Percentiles rank a stretch among this genome's conserved stretches.
phyloP scores from a whole-genome alignment of 495 filamentous ascomycete species.

The Penicillium cinerascens region DNA sequence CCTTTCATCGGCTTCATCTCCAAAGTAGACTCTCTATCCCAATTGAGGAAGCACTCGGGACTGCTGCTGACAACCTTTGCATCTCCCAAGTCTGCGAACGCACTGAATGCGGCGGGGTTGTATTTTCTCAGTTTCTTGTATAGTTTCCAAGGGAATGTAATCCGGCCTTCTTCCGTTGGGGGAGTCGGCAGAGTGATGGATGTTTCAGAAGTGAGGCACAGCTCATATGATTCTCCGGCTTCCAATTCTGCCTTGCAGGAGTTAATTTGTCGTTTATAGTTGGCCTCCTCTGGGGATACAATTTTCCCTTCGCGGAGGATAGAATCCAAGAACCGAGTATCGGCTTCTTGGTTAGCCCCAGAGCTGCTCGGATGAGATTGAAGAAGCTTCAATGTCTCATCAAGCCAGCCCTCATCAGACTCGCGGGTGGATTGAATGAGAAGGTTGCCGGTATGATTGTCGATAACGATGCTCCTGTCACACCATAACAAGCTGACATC shows the following conservation, averaged over 20 bases:
- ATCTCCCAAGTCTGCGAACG: slow-evolving; percentile 67
- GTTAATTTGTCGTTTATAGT: slow-evolving; percentile 63
- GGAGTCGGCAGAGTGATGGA: slow-evolving; percentile 47
- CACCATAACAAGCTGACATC: slow-evolving; percentile 78
- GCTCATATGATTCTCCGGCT: slow-evolving; percentile 85
- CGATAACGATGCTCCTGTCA: slow-evolving; percentile 74
- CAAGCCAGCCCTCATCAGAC: slow-evolving; percentile 42
- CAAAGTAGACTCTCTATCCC: slow-evolving; percentile 48
- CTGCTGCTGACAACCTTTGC: slow-evolving; percentile 76
- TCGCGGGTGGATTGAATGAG: slow-evolving; percentile 61
- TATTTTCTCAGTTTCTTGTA: slow-evolving; percentile 65
- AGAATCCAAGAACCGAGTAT: slow-evolving; percentile 28
- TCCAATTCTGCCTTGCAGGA: slow-evolving; percentile 68
- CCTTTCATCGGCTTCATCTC: slow-evolving; percentile 85
- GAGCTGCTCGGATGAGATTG: background rate
- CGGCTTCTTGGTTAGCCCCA: slow-evolving; percentile 4
- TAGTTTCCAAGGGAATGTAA: slow-evolving; percentile 57
- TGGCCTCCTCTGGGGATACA: slow-evolving; percentile 45
- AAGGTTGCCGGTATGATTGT: slow-evolving; percentile 58
- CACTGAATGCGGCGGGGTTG: slow-evolving; percentile 85
- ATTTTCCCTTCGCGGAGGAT: slow-evolving; percentile 31
- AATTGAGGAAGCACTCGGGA: slow-evolving; percentile 88
- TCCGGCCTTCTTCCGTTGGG: slow-evolving; percentile 14
- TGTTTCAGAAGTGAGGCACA: slow-evolving; percentile 81
- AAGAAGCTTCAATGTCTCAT: slow-evolving; percentile 26